Conservation (phyloP, 139 green algal species). For the Edaphochlamys debaryana region DNA sequence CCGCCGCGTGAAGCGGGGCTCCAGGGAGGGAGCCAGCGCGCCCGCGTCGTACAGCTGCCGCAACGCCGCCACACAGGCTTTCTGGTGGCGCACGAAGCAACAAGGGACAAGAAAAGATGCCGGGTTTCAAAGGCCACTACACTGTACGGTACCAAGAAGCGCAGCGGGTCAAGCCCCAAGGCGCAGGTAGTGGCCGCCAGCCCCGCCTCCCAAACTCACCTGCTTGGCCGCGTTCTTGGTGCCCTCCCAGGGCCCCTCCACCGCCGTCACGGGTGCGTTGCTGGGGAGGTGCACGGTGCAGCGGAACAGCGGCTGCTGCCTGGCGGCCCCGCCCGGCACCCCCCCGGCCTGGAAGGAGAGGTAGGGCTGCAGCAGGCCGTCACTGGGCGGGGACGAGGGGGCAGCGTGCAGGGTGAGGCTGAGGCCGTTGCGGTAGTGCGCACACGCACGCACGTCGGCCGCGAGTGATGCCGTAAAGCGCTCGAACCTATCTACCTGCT, state of each 20-base stretch:
- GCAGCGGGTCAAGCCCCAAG: too few relatives aligned
- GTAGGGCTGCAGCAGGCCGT: conserved; percentile 8
- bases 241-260: not conserved
- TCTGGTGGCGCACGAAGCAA: too few relatives aligned
- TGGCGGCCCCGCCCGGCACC: not conserved
- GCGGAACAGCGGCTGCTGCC: not conserved
- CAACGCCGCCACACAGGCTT: not conserved
- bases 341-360: not conserved
- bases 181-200: too few relatives aligned
- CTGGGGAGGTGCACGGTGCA: not conserved
- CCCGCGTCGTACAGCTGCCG: not conserved
- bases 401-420: too few relatives aligned
- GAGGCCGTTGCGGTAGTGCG: too few relatives aligned
- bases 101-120: too few relatives aligned
- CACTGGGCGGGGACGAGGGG: not conserved
- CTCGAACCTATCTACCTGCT: not conserved
- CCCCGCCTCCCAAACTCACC: too few relatives aligned
- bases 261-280: not conserved
- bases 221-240: not conserved
- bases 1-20: not conserved
- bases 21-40: not conserved
- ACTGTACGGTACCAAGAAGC: too few relatives aligned
- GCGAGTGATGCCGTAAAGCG: not conserved
- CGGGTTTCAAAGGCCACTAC: too few relatives aligned
- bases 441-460: not conserved